Percentiles rank a stretch among this genome's conserved stretches.
Evolutionary conservation across 2,329 filamentous ascomycete species (phyloP).

Genomic region (Aureobasidium sp.): DNA sequence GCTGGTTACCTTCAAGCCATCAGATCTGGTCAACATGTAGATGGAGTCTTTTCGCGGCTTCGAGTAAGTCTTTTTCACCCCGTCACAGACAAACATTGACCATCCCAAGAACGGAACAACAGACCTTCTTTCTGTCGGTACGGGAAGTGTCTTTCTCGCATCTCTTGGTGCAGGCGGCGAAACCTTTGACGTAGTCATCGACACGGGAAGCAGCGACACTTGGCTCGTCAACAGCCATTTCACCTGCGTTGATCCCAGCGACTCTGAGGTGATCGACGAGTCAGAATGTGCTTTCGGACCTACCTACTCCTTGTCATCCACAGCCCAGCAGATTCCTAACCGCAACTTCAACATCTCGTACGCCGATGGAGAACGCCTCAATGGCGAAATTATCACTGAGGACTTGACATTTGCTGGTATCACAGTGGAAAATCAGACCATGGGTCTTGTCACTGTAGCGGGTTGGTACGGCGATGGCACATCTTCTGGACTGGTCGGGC

Average conservation of each 20-base stretch:
- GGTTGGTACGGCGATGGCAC: constrained; percentile 28
- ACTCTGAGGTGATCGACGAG: constrained; percentile 11
- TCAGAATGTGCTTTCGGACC: constrained; percentile 28
- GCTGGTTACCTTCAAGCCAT: constrained; percentile 8
- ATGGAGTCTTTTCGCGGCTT: constrained; percentile 9
- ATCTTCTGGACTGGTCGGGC: constrained; percentile 44
- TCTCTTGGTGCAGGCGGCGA: constrained; percentile 25
- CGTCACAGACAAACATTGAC: neutral
- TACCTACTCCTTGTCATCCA: constrained; percentile 26
- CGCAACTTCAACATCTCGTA: constrained; percentile 40
- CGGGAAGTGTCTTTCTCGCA: constrained; percentile 27
- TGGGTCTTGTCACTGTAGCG: constrained; percentile 37
- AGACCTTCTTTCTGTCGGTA: constrained; percentile 17
- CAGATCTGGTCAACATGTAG: neutral
- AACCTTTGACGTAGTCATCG: constrained; percentile 34
- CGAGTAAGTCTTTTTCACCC: neutral
- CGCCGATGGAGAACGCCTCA: constrained; percentile 36
- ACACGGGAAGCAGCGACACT: constrained; percentile 44
- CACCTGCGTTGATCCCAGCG: constrained; percentile 26
- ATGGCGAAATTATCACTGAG: constrained; percentile 34
- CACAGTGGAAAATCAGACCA: constrained; percentile 37
- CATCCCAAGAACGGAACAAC: neutral
- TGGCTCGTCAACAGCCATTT: constrained; percentile 35
- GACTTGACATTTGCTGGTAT: constrained; percentile 41
- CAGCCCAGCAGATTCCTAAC: constrained; percentile 33